Base-by-base conservation (phyloP, 495 filamentous ascomycete species). In the Cairneyella variabilis region DNA sequence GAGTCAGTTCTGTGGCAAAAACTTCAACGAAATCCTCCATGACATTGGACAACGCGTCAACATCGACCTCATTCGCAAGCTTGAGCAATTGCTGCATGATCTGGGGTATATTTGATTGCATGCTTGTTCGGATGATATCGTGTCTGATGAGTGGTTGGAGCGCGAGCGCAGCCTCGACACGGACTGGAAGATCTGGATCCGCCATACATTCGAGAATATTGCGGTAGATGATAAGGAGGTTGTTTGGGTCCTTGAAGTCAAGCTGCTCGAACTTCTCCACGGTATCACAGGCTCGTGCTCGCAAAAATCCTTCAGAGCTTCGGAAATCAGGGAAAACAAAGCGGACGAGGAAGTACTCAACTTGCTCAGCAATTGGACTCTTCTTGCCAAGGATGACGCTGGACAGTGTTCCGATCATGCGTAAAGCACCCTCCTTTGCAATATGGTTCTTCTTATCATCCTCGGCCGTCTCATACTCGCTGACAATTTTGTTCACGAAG, bases 21-120 rank as follows among this genome's bases (percentile, higher is more conserved):
- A 97, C 93, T 68, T 98, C 93, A 45, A 98, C 93, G 66, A 97
- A 97, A 61, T 98, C 95, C 66, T 98, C 93, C 93, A 96, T 96
- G n/a, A 96, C 91, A 60, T 96, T 96, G n/a, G 91, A 90, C 17
- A 96, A 69, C 16, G 91, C 89, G 68, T 96, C 91, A 45, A 96
- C 91, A 60, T 96, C 91, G 39, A 90, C 90, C 70, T 96, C 91
- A 64, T 96, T 96, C 22, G 93, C 92, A 53, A 98, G 72, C 71
- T 97, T 97, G 26, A 98, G 78, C 14, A 98, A 75, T 69, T 97
- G 91, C 70, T 98, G 93, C 93, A 98, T 98, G 66, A 98, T 97
- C 63, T 95, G 91, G n/a, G 95, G 91, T 49, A 98, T 98, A 68
- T 90, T 96, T 63, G 92, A 83, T 71, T 96, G 90, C 95, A 98